Conservation (phyloP, 306 rosid species). For the Bauhinia variegata region DNA sequence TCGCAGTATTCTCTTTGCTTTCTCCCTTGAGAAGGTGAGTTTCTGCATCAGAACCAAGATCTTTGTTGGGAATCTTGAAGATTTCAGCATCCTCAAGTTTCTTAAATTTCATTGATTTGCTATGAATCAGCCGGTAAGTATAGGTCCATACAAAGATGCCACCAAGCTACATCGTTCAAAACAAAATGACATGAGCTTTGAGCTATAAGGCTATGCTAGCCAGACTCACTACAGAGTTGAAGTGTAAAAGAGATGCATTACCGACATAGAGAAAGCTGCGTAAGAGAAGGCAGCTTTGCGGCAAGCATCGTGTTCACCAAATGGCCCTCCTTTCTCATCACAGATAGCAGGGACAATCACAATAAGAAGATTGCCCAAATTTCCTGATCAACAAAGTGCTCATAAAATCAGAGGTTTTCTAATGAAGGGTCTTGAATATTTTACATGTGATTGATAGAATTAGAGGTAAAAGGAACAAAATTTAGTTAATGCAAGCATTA, state of each 20-base stretch:
- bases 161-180: slow-evolving; percentile 63
- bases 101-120: slow-evolving; percentile 51
- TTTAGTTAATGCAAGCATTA: neutral
- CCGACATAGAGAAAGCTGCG: slow-evolving; percentile 95
- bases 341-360: slow-evolving; percentile 86
- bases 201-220: neutral
- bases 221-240: neutral
- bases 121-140: slow-evolving; percentile 57
- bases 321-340: slow-evolving; percentile 72
- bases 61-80: slow-evolving; percentile 45
- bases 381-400: no score
- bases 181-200: neutral
- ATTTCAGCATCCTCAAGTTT: slow-evolving; percentile 53
- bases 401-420: slow-evolving; percentile 18
- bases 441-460: neutral
- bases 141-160: slow-evolving; percentile 85
- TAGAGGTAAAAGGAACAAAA: neutral
- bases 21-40: slow-evolving; percentile 60
- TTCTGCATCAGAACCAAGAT: slow-evolving; percentile 42
- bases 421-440: neutral
- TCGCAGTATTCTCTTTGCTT: slow-evolving; percentile 29
- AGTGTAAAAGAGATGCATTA: slow-evolving; percentile 35
- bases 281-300: slow-evolving; percentile 66
- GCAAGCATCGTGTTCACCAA: slow-evolving; percentile 60
- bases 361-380: slow-evolving; percentile 84